Evolutionary conservation across 1,284 basidiomycete genomes (phyloP).

Genomic region (Retiboletus fuscus): DNA sequence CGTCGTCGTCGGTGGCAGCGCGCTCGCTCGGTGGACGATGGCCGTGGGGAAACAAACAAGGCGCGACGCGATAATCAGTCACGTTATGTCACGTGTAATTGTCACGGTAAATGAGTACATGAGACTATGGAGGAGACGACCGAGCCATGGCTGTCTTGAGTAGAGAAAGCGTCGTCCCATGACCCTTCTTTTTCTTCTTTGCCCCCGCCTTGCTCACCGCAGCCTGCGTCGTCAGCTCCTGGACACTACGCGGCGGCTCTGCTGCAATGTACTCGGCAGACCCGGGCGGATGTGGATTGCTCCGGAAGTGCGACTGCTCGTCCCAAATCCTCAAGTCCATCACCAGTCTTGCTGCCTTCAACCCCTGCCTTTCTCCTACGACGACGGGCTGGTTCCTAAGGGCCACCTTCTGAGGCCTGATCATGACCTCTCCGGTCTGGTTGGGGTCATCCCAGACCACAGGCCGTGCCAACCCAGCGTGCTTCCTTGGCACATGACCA

Average conservation of each 20-base stretch:
- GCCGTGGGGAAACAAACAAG: constrained; percentile 47
- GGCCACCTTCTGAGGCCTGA: constrained; percentile 43
- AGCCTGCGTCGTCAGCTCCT: constrained; percentile 37
- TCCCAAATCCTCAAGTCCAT: constrained; percentile 48
- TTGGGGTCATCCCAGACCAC: constrained; percentile 49
- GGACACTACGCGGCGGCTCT: constrained; percentile 42
- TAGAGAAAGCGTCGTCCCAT: constrained; percentile 29
- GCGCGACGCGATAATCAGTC: constrained; percentile 43
- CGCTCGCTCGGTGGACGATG: constrained; percentile 1
- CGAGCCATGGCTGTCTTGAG: constrained; percentile 41
- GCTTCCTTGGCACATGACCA: constrained; percentile 41
- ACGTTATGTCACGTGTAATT: constrained; percentile 45
- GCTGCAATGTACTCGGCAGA: constrained; percentile 52
- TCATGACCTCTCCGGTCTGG: constrained; percentile 43
- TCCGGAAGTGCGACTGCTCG: constrained; percentile 40
- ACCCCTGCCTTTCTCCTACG: constrained; percentile 53
- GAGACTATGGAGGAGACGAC: constrained; percentile 7
- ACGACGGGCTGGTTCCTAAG: constrained; percentile 50
- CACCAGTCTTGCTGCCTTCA: constrained; percentile 51
- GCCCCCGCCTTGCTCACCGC: constrained; percentile 21
- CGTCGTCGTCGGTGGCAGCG: constrained; percentile 45
- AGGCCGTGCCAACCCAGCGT: constrained; percentile 34
- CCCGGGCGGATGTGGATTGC: constrained; percentile 52
- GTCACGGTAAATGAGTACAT: constrained; percentile 25
- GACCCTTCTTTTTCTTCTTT: constrained; percentile 9